Percentiles rank a stretch among this genome's conserved stretches.
Evolutionary conservation across 352 stramenopile genomes (phyloP).

Genomic region (Salisapilia sapeloensis): DNA sequence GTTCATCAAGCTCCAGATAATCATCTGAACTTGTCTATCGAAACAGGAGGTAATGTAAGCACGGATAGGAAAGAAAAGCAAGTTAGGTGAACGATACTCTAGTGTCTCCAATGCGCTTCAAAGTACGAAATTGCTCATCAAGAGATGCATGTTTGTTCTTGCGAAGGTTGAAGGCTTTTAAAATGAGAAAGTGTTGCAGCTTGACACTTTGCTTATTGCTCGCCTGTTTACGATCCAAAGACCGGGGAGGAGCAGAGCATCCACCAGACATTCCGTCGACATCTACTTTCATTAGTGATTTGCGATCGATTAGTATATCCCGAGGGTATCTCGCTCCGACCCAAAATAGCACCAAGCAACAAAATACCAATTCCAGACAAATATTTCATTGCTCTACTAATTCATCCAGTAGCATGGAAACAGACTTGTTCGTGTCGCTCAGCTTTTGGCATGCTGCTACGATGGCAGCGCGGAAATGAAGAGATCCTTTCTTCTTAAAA

Average conservation of each 20-base stretch:
- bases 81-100: constrained; percentile 1
- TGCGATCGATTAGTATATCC: no score
- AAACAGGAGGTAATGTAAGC: background rate
- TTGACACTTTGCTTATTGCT: constrained; percentile 25
- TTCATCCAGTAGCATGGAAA: no score
- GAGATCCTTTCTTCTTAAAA: constrained; percentile 35
- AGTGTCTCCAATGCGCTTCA: constrained; percentile 12
- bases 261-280: no score
- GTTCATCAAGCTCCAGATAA: constrained; percentile 30
- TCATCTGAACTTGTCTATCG: background rate
- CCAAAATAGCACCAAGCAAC: no score
- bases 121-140: constrained; percentile 40
- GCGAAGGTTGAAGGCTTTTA: constrained; percentile 71
- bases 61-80: background rate
- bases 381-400: no score
- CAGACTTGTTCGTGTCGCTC: no score
- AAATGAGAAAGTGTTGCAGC: constrained; percentile 61
- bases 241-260: no score
- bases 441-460: constrained; percentile 22
- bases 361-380: no score
- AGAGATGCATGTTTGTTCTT: constrained; percentile 28
- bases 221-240: no score
- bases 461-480: constrained; percentile 28
- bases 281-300: no score
- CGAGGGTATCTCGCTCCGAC: no score